A percentile compares a stretch with the other conserved stretches of the same genome.
Evolutionary conservation across 208 protist species (phyloP).

Genomic region (Leishmania braziliensis): DNA sequence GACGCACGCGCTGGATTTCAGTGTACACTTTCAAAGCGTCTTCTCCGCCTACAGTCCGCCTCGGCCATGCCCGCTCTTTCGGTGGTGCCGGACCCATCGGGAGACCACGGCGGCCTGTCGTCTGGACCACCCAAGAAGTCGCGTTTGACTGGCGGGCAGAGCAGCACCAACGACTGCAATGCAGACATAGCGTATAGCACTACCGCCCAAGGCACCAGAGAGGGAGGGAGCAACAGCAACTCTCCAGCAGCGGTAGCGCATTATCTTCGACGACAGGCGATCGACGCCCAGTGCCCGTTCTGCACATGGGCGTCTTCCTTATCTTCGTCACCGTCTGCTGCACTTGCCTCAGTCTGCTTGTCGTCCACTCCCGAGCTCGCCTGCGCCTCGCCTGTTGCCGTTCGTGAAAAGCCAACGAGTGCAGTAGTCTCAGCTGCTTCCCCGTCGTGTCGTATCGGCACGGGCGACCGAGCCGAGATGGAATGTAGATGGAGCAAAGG

Average conservation of each 20-base stretch:
- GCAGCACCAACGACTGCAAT: neutral
- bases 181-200: too few species aligned
- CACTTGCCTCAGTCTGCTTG: neutral
- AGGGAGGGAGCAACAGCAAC: neutral
- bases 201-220: neutral
- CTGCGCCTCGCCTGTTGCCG: neutral
- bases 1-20: conserved; percentile 8
- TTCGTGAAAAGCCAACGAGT: neutral
- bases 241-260: neutral
- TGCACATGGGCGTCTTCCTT: neutral
- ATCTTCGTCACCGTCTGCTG: conserved; percentile 3
- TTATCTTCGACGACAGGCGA: neutral
- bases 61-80: neutral
- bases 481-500: neutral
- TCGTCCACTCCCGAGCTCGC: neutral
- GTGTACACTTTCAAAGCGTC: conserved; percentile 21
- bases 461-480: neutral
- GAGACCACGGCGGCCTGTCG: neutral
- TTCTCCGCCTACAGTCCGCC: conserved; percentile 1
- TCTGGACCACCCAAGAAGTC: neutral
- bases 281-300: neutral
- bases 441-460: neutral
- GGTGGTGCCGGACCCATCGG: neutral
- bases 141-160: neutral
- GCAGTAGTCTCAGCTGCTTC: neutral